Conservation (phyloP, 2,329 filamentous ascomycete species). For the Cercospora nicotianae region DNA sequence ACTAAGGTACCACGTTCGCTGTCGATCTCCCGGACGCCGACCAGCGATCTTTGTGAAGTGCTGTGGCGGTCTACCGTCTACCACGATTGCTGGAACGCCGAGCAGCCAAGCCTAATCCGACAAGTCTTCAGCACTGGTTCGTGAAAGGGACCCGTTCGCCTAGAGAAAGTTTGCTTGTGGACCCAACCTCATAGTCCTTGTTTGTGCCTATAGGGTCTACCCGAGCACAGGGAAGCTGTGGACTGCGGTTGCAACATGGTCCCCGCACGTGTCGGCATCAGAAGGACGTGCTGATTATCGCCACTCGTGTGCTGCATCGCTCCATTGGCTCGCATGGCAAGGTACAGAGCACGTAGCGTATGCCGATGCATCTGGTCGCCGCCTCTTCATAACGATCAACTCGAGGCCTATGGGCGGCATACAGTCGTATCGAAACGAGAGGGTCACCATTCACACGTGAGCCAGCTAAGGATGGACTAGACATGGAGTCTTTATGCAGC, state of each 20-base stretch:
- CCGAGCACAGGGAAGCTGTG: neutral
- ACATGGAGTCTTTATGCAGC: neutral
- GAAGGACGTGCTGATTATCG: neutral
- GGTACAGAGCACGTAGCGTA: neutral
- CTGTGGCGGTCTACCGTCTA: neutral
- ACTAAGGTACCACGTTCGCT: neutral
- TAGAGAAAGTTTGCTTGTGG: neutral
- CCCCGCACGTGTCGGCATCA: slow-evolving; percentile 4
- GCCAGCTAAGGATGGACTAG: neutral
- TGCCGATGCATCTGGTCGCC: neutral
- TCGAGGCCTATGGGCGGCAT: neutral
- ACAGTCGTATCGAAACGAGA: neutral
- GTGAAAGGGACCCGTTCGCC: neutral
- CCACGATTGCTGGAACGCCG: neutral
- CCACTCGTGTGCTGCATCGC: neutral
- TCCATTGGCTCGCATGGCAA: neutral
- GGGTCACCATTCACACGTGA: neutral
- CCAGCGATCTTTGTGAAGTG: neutral
- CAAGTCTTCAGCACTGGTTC: neutral
- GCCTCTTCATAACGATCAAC: neutral
- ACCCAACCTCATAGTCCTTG: neutral
- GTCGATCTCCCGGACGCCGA: neutral
- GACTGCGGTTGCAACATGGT: neutral
- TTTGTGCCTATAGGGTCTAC: neutral
- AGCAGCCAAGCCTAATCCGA: neutral